A percentile compares a stretch with the other conserved stretches of the same genome.
These are phyloP conservation scores for Lactarius vividus DNA, from an alignment of 768 basidiomycete species.

Conservation along the genomic window DNA sequence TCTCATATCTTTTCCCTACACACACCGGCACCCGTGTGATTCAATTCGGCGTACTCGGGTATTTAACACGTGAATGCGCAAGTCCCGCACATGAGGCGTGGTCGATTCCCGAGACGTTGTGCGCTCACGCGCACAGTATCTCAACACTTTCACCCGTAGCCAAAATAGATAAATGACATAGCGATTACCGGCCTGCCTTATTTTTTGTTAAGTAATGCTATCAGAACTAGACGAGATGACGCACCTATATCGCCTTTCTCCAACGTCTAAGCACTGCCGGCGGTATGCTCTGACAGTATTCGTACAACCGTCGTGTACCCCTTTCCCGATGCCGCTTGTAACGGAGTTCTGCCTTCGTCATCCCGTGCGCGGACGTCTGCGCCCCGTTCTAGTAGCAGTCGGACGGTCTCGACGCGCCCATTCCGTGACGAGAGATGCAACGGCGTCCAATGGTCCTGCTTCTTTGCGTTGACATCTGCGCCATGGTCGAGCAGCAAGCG, in stretches of 20 bases:
- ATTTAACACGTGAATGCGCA: too few species aligned
- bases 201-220: neutral
- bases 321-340: neutral
- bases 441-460: conserved; percentile 3
- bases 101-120: too few species aligned
- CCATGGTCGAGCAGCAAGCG: neutral
- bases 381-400: conserved; percentile 1
- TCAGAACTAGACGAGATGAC: neutral
- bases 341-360: neutral
- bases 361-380: neutral
- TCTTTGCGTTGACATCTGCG: conserved; percentile 10
- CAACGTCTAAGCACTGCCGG: neutral
- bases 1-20: too few species aligned
- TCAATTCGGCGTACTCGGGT: too few species aligned
- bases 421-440: conserved; percentile 8
- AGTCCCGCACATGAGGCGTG: too few species aligned
- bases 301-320: neutral
- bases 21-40: too few species aligned
- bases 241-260: neutral
- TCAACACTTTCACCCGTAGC: neutral
- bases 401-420: neutral
- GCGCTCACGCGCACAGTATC: too few species aligned
- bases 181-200: neutral
- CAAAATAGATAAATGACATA: neutral
- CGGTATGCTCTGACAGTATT: neutral